These are phyloP conservation scores for Solanum hybrid DNA, from an alignment of 305 asterid genomes.

Conservation along the genomic window DNA sequence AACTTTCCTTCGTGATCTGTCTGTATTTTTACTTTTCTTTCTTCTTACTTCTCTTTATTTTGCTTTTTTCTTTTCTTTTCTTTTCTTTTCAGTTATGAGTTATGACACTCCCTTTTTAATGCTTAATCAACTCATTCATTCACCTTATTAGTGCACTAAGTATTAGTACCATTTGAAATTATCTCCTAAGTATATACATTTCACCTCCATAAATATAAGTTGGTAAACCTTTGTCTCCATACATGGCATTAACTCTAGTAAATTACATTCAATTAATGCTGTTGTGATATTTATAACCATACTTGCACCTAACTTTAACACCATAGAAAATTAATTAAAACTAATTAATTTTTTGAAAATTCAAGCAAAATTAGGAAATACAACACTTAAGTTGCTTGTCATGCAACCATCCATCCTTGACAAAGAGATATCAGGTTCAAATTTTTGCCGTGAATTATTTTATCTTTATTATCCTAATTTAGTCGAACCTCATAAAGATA, in stretches of 20 bases:
- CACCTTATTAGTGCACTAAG: not conserved
- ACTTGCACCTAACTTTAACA: not conserved
- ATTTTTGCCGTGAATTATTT: too few relatives aligned
- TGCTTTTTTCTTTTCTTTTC: not conserved
- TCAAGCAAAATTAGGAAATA: not conserved
- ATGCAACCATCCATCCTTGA: not conserved
- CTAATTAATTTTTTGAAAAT: not conserved
- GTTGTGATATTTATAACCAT: not conserved
- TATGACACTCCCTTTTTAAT: not conserved
- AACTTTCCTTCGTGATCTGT: constrained; percentile 1
- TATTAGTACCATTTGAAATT: not conserved
- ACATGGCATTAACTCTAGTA: not conserved
- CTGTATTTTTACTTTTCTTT: constrained; percentile 6
- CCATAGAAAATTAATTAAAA: not conserved
- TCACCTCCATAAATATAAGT: not conserved
- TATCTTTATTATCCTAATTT: not conserved
- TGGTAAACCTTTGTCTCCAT: not conserved
- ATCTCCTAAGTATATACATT: not conserved
- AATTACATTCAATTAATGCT: not conserved
- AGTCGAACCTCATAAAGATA: not conserved
- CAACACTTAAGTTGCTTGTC: not conserved
- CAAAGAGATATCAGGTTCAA: not conserved
- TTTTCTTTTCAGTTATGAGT: not conserved
- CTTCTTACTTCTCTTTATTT: constrained; percentile 1
- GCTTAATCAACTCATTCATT: not conserved